Evolutionary conservation across 2,329 filamentous ascomycete genomes (phyloP).

Genomic region (Helicocarpus griseus): DNA sequence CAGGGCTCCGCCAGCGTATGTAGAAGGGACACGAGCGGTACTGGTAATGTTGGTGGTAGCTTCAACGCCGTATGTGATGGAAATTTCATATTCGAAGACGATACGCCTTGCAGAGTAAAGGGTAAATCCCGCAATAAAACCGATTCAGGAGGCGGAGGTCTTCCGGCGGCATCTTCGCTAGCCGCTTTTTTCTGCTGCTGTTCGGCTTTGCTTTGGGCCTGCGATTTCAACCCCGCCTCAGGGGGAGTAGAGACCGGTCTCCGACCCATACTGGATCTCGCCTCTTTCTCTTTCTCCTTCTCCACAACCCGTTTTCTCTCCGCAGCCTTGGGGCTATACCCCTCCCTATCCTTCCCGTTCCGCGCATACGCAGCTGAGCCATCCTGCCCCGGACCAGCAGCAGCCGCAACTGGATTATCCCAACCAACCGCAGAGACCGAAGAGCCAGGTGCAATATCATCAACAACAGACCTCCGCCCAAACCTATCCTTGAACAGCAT

Average conservation of each 20-base stretch:
- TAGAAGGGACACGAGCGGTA: conserved; percentile 76
- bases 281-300: conserved; percentile 14
- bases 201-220: conserved; percentile 11
- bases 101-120: conserved; percentile 85
- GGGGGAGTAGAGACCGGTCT: neutral
- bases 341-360: conserved; percentile 9
- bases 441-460: conserved; percentile 27
- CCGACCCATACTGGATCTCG: conserved; percentile 4
- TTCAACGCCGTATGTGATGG: conserved; percentile 58
- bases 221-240: conserved; percentile 1
- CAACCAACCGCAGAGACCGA: conserved; percentile 29
- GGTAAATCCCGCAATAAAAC: conserved; percentile 69
- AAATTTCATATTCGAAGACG: conserved; percentile 76
- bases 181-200: conserved; percentile 9
- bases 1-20: conserved; percentile 89
- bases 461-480: conserved; percentile 13
- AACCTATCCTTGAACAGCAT: conserved; percentile 23
- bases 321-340: conserved; percentile 4
- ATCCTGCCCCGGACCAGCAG: conserved; percentile 15
- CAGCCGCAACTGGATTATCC: conserved; percentile 18
- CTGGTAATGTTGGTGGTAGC: conserved; percentile 67
- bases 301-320: conserved; percentile 11
- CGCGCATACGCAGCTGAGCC: conserved; percentile 3
- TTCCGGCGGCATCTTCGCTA: conserved; percentile 5
- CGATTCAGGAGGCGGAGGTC: conserved; percentile 38